phyloP scores from a whole-genome alignment of 2,329 filamentous ascomycete genomes.

The Colletotrichum scovillei region DNA sequence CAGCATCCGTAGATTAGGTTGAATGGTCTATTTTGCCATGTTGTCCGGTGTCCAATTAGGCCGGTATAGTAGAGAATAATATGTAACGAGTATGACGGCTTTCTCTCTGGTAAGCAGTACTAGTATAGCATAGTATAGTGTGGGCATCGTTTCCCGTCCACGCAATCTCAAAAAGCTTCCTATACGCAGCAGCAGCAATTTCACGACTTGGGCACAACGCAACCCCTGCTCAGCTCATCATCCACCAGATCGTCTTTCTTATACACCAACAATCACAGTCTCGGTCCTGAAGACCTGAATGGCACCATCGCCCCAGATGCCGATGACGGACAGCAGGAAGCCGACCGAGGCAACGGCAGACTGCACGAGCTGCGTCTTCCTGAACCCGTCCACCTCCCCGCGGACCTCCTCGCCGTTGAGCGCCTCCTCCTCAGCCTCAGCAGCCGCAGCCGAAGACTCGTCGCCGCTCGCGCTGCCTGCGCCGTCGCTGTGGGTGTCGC shows the following conservation, averaged over 20 bases:
- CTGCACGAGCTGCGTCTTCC: conserved; percentile 64
- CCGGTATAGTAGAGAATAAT: conserved; percentile 11
- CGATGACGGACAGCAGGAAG: conserved; percentile 71
- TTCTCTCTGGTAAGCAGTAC: conserved; percentile 5
- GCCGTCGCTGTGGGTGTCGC: conserved; percentile 61
- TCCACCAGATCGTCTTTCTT: conserved; percentile 5
- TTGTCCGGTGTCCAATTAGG: conserved; percentile 4
- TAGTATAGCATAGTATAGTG: not conserved
- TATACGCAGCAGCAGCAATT: conserved; percentile 15
- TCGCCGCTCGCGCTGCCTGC: conserved; percentile 58
- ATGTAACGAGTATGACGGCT: conserved; percentile 32
- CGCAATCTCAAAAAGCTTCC: conserved; percentile 20
- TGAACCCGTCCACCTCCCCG: conserved; percentile 65
- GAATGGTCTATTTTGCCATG: conserved; percentile 31
- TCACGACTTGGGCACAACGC: not conserved
- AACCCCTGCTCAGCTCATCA: not conserved
- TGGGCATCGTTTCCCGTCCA: conserved; percentile 23
- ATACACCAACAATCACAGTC: conserved; percentile 35
- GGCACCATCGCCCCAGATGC: conserved; percentile 74
- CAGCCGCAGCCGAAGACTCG: conserved; percentile 49
- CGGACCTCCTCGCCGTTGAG: conserved; percentile 73
- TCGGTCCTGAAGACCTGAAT: conserved; percentile 38
- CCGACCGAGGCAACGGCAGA: conserved; percentile 65
- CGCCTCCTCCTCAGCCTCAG: conserved; percentile 55
- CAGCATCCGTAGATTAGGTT: not conserved